Percentiles rank a stretch among this genome's conserved stretches.
phyloP scores from a whole-genome alignment of 345 rosid genomes.

The Boechera divaricarpa region DNA sequence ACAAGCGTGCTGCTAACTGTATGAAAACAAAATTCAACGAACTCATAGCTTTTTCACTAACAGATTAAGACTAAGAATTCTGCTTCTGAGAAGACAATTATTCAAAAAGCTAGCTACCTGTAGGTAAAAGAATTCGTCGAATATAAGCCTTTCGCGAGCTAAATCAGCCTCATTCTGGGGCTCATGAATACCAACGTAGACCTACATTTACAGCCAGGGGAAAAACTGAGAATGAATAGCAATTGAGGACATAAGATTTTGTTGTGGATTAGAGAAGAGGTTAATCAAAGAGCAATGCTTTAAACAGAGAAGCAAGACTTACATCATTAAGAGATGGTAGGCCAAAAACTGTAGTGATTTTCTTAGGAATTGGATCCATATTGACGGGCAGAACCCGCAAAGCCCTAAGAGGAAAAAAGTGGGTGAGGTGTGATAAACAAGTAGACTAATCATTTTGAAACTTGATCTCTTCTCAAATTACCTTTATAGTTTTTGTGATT shows the following conservation, averaged over 20 bases:
- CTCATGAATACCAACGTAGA: slow-evolving; percentile 80
- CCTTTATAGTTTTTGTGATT: too few relatives aligned
- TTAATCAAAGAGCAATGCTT: slow-evolving; percentile 18
- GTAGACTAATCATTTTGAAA: too few relatives aligned
- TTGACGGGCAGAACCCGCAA: slow-evolving; percentile 56
- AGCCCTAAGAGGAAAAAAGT: too few relatives aligned
- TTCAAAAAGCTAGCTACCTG: slow-evolving; percentile 60
- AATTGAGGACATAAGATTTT: slow-evolving; percentile 2
- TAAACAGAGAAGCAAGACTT: slow-evolving; percentile 45
- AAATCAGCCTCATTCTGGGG: slow-evolving; percentile 89
- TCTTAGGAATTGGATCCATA: slow-evolving; percentile 84
- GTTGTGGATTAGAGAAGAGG: not conserved
- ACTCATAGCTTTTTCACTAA: slow-evolving; percentile 9
- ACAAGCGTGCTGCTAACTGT: slow-evolving; percentile 81
- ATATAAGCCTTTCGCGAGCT: slow-evolving; percentile 93
- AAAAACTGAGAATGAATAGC: not conserved
- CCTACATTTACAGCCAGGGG: slow-evolving; percentile 58
- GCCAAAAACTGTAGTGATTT: slow-evolving; percentile 68
- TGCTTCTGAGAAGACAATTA: slow-evolving; percentile 23
- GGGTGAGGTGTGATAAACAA: too few relatives aligned
- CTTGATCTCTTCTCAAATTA: too few relatives aligned
- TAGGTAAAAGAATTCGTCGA: slow-evolving; percentile 91
- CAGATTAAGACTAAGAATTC: slow-evolving; percentile 26
- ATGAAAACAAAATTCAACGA: slow-evolving; percentile 24
- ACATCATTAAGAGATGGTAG: slow-evolving; percentile 74